A percentile compares a stretch with the other conserved stretches of the same genome.
Evolutionary conservation across 2,329 filamentous ascomycete species (phyloP).

Genomic region (Cladosporium sp.): DNA sequence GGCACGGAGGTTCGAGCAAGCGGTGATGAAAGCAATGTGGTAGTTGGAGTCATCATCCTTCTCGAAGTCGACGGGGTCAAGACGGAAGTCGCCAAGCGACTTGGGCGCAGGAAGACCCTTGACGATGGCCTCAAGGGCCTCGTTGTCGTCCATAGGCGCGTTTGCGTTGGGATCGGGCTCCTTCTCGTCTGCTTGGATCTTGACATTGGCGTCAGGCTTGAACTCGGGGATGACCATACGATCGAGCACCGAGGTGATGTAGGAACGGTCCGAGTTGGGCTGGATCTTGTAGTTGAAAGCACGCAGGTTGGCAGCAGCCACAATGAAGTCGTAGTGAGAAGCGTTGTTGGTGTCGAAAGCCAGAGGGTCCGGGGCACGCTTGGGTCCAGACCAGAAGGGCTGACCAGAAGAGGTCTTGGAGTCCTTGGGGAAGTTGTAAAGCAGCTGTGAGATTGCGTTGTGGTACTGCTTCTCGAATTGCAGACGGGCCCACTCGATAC

Average conservation of each 20-base stretch:
- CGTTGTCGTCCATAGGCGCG: slow-evolving; percentile 57
- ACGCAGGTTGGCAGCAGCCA: slow-evolving; percentile 85
- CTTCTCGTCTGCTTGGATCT: slow-evolving; percentile 93
- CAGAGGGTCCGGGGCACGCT: slow-evolving; percentile 87
- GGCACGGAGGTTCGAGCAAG: slow-evolving; percentile 90
- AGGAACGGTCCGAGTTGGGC: slow-evolving; percentile 57
- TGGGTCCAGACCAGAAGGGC: slow-evolving; percentile 96
- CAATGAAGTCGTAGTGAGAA: slow-evolving; percentile 82
- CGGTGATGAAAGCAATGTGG: slow-evolving; percentile 98
- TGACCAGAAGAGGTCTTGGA: slow-evolving; percentile 81
- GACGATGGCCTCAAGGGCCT: slow-evolving; percentile 69
- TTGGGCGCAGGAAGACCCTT: slow-evolving; percentile 71
- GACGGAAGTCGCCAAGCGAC: slow-evolving; percentile 78
- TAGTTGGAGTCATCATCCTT: slow-evolving; percentile 98
- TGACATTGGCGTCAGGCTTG: slow-evolving; percentile 80
- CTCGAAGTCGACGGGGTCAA: slow-evolving; percentile 92
- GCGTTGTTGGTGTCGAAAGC: slow-evolving; percentile 81
- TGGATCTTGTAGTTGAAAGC: slow-evolving; percentile 98
- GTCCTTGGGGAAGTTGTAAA: slow-evolving; percentile 97
- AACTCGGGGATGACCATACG: slow-evolving; percentile 97
- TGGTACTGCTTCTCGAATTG: slow-evolving; percentile 96
- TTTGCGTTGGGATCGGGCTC: slow-evolving; percentile 86
- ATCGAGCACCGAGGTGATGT: slow-evolving; percentile 76
- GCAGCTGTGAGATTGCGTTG: slow-evolving; percentile 89
- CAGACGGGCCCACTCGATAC: slow-evolving; percentile 88